Percentiles rank a stretch among this genome's conserved stretches.
These are phyloP conservation scores for Calonectria montana DNA, from an alignment of 2,329 filamentous ascomycete species.

Conservation along the genomic window DNA sequence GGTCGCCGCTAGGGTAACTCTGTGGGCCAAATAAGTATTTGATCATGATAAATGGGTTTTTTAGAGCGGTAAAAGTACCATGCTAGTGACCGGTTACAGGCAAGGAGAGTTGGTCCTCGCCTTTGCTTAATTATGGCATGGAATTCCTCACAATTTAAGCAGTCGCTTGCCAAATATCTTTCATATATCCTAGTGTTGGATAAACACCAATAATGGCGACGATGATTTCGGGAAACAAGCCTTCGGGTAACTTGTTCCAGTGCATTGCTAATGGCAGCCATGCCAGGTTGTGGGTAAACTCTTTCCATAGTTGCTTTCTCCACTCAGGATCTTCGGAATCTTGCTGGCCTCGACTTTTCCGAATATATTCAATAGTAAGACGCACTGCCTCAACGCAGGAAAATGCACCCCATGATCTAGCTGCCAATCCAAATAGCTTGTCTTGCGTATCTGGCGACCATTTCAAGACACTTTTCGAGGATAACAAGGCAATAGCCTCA, in stretches of 20 bases:
- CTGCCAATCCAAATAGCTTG: constrained; percentile 1
- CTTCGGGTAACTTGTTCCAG: constrained; percentile 18
- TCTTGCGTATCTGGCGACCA: constrained; percentile 13
- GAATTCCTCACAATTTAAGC: not conserved
- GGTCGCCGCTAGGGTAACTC: too few relatives aligned
- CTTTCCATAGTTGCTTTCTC: constrained; percentile 11
- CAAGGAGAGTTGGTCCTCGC: not conserved
- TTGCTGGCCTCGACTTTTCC: not conserved
- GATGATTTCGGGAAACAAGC: constrained; percentile 13
- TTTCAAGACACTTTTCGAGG: not conserved
- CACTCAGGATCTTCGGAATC: not conserved
- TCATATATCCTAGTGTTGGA: constrained; percentile 16
- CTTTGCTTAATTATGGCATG: not conserved
- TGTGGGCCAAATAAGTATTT: too few relatives aligned
- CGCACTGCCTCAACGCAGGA: constrained; percentile 7
- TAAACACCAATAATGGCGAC: constrained; percentile 14
- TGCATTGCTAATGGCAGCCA: constrained; percentile 19
- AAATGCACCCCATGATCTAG: constrained; percentile 16
- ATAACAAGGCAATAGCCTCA: constrained; percentile 14
- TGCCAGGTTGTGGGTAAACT: constrained; percentile 15
- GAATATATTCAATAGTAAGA: not conserved
- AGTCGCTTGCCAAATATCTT: constrained; percentile 11
- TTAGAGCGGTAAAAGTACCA: too few relatives aligned
- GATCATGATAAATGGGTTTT: too few relatives aligned
- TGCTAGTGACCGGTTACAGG: too few relatives aligned